Evolutionary conservation across 176 grass and related monocot genomes (phyloP).

Genomic region (Zoysia japonica): DNA sequence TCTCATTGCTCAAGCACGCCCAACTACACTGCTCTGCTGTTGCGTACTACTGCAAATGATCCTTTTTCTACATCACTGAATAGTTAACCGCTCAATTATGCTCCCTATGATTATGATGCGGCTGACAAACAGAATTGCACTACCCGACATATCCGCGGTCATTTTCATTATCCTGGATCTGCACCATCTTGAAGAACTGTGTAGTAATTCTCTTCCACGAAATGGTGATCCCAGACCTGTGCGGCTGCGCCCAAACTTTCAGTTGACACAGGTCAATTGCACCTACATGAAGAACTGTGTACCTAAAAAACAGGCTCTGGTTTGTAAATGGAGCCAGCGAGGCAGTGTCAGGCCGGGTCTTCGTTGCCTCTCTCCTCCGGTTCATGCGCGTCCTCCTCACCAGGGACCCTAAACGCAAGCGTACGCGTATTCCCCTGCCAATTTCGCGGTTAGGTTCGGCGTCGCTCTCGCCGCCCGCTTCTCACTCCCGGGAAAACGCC

Average conservation of each 20-base stretch:
- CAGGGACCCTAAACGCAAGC: neutral
- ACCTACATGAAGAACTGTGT: neutral
- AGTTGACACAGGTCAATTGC: too few relatives aligned
- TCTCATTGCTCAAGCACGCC: neutral
- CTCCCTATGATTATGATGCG: neutral
- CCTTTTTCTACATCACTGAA: neutral
- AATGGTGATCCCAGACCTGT: neutral
- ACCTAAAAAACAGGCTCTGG: neutral
- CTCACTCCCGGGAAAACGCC: constrained; percentile 28
- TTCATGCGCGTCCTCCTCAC: neutral
- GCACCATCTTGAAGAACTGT: neutral
- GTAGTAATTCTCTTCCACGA: neutral
- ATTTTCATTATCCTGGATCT: neutral
- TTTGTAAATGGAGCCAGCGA: neutral
- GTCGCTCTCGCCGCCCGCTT: constrained; percentile 30
- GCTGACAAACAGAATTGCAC: neutral
- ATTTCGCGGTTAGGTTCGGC: constrained; percentile 32
- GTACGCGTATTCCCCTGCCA: neutral
- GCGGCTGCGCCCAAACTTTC: too few relatives aligned
- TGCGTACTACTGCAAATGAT: neutral
- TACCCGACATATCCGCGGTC: neutral
- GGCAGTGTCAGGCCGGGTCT: neutral
- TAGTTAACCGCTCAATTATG: neutral
- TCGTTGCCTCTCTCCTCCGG: constrained; percentile 25
- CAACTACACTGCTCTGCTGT: neutral